phyloP scores from a whole-genome alignment of 2,329 filamentous ascomycete species.

The Parastagonospora avenae region DNA sequence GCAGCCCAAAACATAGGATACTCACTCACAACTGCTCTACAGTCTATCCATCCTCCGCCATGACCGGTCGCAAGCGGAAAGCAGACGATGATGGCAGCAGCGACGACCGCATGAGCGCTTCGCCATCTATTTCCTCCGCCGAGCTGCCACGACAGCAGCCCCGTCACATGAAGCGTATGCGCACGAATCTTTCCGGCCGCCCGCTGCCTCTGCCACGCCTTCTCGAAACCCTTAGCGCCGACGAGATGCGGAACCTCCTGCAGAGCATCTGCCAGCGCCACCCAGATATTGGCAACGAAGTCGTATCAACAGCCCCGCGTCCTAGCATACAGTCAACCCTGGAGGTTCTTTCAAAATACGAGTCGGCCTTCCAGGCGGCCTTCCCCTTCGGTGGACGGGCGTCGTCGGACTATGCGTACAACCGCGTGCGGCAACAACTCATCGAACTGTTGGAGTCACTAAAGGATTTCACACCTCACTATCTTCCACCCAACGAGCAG shows the following conservation, averaged over 20 bases:
- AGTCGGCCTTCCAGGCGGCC: slow-evolving; percentile 74
- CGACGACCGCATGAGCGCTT: slow-evolving; percentile 86
- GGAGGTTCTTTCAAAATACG: slow-evolving; percentile 80
- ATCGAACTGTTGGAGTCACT: slow-evolving; percentile 84
- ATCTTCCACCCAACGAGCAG: slow-evolving; percentile 86
- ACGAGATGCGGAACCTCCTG: slow-evolving; percentile 83
- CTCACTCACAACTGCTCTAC: slow-evolving; percentile 13
- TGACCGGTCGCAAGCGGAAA: slow-evolving; percentile 78
- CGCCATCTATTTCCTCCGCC: slow-evolving; percentile 81
- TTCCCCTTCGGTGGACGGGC: slow-evolving; percentile 85
- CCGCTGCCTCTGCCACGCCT: slow-evolving; percentile 73
- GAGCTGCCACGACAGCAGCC: slow-evolving; percentile 71
- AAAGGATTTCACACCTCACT: slow-evolving; percentile 93
- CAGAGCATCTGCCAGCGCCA: slow-evolving; percentile 90
- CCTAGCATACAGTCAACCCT: slow-evolving; percentile 82
- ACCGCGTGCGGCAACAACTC: slow-evolving; percentile 83
- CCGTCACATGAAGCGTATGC: slow-evolving; percentile 60
- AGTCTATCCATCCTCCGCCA: slow-evolving; percentile 48
- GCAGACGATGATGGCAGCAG: slow-evolving; percentile 71
- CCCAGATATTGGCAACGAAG: slow-evolving; percentile 82
- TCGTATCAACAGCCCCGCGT: slow-evolving; percentile 82
- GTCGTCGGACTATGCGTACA: slow-evolving; percentile 91
- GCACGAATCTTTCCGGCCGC: slow-evolving; percentile 71
- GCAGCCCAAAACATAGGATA: slow-evolving; percentile 7
- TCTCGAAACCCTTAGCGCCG: slow-evolving; percentile 89